Evolutionary conservation across 371 early-diverging fungal genomes (phyloP).

Genomic region (Coemansia sp.): DNA sequence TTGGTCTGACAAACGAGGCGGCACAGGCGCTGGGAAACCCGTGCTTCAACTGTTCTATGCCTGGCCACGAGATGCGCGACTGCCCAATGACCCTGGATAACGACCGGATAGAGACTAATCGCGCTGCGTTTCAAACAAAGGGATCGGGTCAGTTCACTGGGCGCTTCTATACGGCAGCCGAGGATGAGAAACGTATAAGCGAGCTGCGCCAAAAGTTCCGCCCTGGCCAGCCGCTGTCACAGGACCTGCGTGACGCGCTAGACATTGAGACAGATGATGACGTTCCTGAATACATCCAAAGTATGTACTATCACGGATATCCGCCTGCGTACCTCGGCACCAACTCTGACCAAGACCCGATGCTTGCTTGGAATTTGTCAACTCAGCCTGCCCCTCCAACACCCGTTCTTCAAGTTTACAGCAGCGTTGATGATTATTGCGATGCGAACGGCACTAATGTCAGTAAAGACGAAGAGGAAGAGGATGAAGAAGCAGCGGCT

Average conservation of each 20-base stretch:
- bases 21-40: slow-evolving; percentile 28
- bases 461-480: neutral
- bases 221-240: slow-evolving; percentile 42
- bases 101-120: slow-evolving; percentile 25
- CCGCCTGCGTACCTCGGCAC: slow-evolving; percentile 46
- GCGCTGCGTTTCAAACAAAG: slow-evolving; percentile 26
- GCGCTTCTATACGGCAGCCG: slow-evolving; percentile 30
- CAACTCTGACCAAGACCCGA: slow-evolving; percentile 28
- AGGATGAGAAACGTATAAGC: slow-evolving; percentile 26
- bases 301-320: slow-evolving; percentile 40
- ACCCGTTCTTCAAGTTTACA: slow-evolving; percentile 20
- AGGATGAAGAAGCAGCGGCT: neutral
- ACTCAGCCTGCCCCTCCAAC: neutral
- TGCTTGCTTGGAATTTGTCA: neutral
- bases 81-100: slow-evolving; percentile 35
- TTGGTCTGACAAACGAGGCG: slow-evolving; percentile 18
- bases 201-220: slow-evolving; percentile 25
- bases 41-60: slow-evolving; percentile 46
- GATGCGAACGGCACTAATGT: neutral
- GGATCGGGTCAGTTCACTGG: slow-evolving; percentile 20
- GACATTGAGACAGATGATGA: slow-evolving; percentile 20
- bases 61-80: slow-evolving; percentile 37
- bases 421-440: slow-evolving; percentile 13
- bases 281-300: slow-evolving; percentile 30
- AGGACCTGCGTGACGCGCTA: slow-evolving; percentile 25